These are phyloP conservation scores for Emericellopsis terricola DNA, from an alignment of 495 filamentous ascomycete genomes.

Conservation along the genomic window DNA sequence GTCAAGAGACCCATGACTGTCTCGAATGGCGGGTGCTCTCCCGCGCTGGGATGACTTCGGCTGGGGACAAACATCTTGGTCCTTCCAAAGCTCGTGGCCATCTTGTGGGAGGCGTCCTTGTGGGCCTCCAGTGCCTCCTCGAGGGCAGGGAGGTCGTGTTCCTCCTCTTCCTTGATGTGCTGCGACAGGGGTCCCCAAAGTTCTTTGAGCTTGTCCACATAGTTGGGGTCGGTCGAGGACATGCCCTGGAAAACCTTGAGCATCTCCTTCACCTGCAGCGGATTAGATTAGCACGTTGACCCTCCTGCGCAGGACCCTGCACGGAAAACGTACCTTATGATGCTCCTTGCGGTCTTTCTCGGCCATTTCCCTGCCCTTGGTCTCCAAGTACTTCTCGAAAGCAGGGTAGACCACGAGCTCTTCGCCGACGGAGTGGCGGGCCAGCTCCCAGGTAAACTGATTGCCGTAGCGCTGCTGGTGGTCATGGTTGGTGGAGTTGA, in stretches of 20 bases:
- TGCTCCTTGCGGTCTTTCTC: slow-evolving; percentile 44
- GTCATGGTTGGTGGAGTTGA: slow-evolving; percentile 30
- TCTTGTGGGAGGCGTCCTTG: slow-evolving; percentile 12
- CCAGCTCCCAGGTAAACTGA: slow-evolving; percentile 53
- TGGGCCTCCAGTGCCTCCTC: slow-evolving; percentile 23
- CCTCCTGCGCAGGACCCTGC: too few species aligned
- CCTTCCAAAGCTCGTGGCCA: slow-evolving; percentile 34
- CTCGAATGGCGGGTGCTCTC: slow-evolving; percentile 32
- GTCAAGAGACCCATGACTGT: slow-evolving; percentile 28
- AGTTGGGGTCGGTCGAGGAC: slow-evolving; percentile 23
- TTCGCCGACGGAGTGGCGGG: slow-evolving; percentile 46
- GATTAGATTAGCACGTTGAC: too few species aligned
- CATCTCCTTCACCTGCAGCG: slow-evolving; percentile 46
- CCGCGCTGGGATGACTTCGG: slow-evolving; percentile 33
- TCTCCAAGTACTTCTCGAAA: slow-evolving; percentile 36
- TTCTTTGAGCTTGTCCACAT: slow-evolving; percentile 28
- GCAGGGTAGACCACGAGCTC: slow-evolving; percentile 55
- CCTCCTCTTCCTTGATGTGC: slow-evolving; percentile 47
- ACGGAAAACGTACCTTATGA: slow-evolving; percentile 30
- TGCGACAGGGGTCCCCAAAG: slow-evolving; percentile 31
- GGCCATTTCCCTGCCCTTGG: slow-evolving; percentile 29
- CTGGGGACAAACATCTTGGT: slow-evolving; percentile 47
- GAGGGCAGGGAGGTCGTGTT: slow-evolving; percentile 34
- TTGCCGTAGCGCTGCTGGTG: slow-evolving; percentile 39
- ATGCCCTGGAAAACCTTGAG: slow-evolving; percentile 44